phyloP scores from a whole-genome alignment of 306 rosid species.

The Pyrus bretschneideri region DNA sequence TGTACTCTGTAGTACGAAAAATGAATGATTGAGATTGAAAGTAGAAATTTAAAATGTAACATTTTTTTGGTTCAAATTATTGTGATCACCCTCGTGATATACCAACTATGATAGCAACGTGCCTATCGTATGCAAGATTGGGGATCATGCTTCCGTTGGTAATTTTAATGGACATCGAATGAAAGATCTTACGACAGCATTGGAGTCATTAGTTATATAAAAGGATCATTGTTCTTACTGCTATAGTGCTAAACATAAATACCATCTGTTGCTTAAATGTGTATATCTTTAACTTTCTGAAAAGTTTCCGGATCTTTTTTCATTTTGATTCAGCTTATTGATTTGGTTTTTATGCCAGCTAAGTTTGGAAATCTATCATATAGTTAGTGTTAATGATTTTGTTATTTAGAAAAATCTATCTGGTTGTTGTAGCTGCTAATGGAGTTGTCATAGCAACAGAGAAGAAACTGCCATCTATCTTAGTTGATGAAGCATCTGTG shows the following conservation, averaged over 20 bases:
- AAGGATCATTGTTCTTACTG: neutral
- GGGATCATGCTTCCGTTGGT: too few relatives aligned
- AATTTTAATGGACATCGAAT: too few relatives aligned
- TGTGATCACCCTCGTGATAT: too few relatives aligned
- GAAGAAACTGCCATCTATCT: conserved; percentile 73
- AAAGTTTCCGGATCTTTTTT: neutral
- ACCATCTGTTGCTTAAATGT: neutral
- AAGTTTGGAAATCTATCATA: neutral
- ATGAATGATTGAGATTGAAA: too few relatives aligned
- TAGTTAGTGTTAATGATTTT: neutral
- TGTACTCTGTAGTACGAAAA: too few relatives aligned
- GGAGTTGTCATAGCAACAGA: conserved; percentile 80
- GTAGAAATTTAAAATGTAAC: too few relatives aligned
- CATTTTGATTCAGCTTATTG: neutral
- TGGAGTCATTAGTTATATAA: too few relatives aligned
- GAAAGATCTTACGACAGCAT: too few relatives aligned
- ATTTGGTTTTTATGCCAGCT: neutral
- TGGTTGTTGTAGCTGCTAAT: conserved; percentile 57
- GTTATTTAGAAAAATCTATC: neutral
- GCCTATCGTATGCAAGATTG: too few relatives aligned
- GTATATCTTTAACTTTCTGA: neutral
- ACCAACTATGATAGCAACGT: too few relatives aligned
- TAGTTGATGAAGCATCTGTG: conserved; percentile 76
- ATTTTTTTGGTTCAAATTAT: too few relatives aligned
- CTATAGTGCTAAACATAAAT: neutral